Conservation (phyloP, 805 yeast genomes). For the Spathaspora hagerdaliae region DNA sequence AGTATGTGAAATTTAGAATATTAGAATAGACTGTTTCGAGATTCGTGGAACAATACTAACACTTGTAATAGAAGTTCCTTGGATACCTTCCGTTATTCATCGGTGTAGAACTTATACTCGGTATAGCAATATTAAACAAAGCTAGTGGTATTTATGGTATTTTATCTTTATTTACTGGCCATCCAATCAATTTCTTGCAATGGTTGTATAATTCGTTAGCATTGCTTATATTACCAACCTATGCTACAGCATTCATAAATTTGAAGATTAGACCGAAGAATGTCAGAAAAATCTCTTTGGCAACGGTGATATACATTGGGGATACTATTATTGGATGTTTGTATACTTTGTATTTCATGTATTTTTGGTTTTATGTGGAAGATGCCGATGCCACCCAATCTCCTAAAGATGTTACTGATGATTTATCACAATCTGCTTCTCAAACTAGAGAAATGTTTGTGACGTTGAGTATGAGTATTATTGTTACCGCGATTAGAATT, state of each 20-base stretch:
- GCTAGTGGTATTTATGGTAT: constrained; percentile 88
- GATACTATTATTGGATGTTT: constrained; percentile 67
- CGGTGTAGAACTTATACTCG: constrained; percentile 81
- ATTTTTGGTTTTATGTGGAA: constrained; percentile 65
- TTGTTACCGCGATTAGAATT: constrained; percentile 46
- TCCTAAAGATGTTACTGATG: constrained; percentile 5
- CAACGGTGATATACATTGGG: constrained; percentile 55
- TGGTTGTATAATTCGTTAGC: constrained; percentile 76
- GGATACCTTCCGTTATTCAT: constrained; percentile 72
- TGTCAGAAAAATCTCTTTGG: constrained; percentile 58
- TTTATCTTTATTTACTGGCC: constrained; percentile 83
- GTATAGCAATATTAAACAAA: constrained; percentile 77
- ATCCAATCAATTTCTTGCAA: constrained; percentile 76
- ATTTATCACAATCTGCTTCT: constrained; percentile 57
- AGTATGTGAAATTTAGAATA: constrained; percentile 9
- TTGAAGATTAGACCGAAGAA: constrained; percentile 43
- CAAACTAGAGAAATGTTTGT: constrained; percentile 51
- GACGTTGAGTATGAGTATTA: constrained; percentile 48
- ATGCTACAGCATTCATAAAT: constrained; percentile 51
- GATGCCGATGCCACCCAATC: constrained; percentile 24
- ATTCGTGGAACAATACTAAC: background rate
- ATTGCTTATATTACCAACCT: constrained; percentile 58
- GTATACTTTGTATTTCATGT: constrained; percentile 71
- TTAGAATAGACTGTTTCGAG: background rate
- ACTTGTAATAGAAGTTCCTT: constrained; percentile 51